These are phyloP conservation scores for Sonneratia alba DNA, from an alignment of 345 rosid genomes.

Conservation along the genomic window DNA sequence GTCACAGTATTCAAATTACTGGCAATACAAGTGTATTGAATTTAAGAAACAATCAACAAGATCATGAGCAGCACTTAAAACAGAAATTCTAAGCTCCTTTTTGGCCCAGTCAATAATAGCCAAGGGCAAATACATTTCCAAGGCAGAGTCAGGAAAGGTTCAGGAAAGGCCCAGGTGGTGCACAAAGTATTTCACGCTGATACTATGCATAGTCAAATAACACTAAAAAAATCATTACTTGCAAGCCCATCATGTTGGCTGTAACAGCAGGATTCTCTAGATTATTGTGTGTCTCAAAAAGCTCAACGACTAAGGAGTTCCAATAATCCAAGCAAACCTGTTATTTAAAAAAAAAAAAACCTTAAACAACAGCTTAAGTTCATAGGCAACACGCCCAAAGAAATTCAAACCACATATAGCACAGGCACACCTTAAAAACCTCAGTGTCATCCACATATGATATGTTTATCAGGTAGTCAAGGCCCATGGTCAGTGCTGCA, in stretches of 20 bases:
- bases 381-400: neutral
- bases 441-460: slow-evolving; percentile 98
- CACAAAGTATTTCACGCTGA: neutral
- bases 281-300: slow-evolving; percentile 77
- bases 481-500: slow-evolving; percentile 59
- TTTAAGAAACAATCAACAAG: neutral
- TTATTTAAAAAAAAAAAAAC: neutral
- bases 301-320: slow-evolving; percentile 87
- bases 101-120: no score
- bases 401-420: neutral
- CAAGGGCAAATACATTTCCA: no score
- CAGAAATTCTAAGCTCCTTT: neutral
- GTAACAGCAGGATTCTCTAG: slow-evolving; percentile 69
- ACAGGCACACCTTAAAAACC: slow-evolving; percentile 78
- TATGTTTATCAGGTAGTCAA: slow-evolving; percentile 78
- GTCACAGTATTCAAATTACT: neutral
- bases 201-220: neutral
- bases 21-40: neutral
- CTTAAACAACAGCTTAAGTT: neutral
- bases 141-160: no score
- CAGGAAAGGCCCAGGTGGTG: no score
- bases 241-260: slow-evolving; percentile 68
- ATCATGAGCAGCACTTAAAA: neutral
- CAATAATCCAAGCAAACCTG: slow-evolving; percentile 99
- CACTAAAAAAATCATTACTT: slow-evolving; percentile 26